Conservation (phyloP, 1,139 yeast genomes). For the Wickerhamiella infanticola region DNA sequence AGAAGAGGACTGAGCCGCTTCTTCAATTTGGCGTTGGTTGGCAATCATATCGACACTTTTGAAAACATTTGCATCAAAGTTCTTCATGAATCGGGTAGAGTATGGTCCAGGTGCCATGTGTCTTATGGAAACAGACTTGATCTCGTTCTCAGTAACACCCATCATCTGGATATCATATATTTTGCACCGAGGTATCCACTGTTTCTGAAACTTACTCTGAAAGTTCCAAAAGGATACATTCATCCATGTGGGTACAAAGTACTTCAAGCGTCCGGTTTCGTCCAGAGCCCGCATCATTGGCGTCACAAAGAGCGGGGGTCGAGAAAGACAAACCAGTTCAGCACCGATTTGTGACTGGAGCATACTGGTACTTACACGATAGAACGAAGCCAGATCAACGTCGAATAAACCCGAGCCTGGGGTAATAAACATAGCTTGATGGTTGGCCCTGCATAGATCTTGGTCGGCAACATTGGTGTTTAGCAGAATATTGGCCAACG, state of each 20-base stretch:
- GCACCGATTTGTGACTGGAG: slow-evolving; percentile 69
- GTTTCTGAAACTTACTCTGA: slow-evolving; percentile 30
- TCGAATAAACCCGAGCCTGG: slow-evolving; percentile 93
- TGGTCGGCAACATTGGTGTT: slow-evolving; percentile 74
- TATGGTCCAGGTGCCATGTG: slow-evolving; percentile 7
- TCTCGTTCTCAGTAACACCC: slow-evolving; percentile 91
- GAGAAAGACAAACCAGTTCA: slow-evolving; percentile 76
- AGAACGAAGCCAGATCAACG: slow-evolving; percentile 65
- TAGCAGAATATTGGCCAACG: slow-evolving; percentile 63
- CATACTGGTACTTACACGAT: slow-evolving; percentile 62
- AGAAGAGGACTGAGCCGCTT: slow-evolving; percentile 14
- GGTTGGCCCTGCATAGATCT: slow-evolving; percentile 73
- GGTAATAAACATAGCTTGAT: slow-evolving; percentile 69
- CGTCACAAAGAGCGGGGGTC: slow-evolving; percentile 83
- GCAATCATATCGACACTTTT: slow-evolving; percentile 15
- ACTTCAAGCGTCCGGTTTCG: slow-evolving; percentile 29
- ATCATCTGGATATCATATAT: slow-evolving; percentile 95
- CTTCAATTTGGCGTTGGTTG: slow-evolving; percentile 15
- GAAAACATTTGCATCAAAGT: slow-evolving; percentile 37
- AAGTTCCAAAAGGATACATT: slow-evolving; percentile 75
- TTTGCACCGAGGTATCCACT: slow-evolving; percentile 87
- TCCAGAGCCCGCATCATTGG: slow-evolving; percentile 62
- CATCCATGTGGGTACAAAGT: slow-evolving; percentile 88
- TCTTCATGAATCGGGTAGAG: slow-evolving; percentile 36
- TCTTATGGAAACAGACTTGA: slow-evolving; percentile 41